Base-by-base conservation (phyloP, 78 protist species). In the Dictyostelium brefeldianum region DNA sequence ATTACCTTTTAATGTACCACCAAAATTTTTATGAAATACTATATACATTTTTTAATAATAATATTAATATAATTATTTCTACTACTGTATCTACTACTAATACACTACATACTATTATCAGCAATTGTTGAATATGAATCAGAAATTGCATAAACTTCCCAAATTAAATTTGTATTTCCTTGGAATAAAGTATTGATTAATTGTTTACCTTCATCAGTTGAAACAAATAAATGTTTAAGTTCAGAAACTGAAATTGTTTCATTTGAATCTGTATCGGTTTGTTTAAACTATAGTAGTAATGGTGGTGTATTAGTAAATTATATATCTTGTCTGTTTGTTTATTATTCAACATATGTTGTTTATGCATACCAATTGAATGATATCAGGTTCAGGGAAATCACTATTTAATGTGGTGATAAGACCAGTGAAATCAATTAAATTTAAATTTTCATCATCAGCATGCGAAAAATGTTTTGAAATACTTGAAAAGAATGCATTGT, bases 61-160 rank as follows among this genome's bases (percentile, higher is more conserved):
- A 75, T 18, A 15, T 18, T 31, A 75, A 51, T n/a, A n/a, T n/a
- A n/a, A n/a, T n/a, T 62, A 62, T 17, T 20, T 18, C 7, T 6
- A 62, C n/a, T n/a, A n/a, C n/a, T n/a, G n/a, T n/a, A n/a, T n/a
- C n/a, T n/a, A 36, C 7, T 31, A 29, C 4, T 31, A 29, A 29
- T n/a, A 29, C 31, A 29, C 0, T 31, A 31, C 50, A 17, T 71
- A 71, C 78, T 64, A 67, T 87, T 87, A 77, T 87, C 92, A 22
- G 92, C 92, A 62, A 87, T 87, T 5, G 92, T 87, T 0, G 84
- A 64, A n/a, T 77, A 87, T 1, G 79, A 48, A 77, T 74, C 92
- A 20, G 92, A 87, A 12, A 77, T 17, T 48, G 77, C 78, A 67
- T 77, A 87, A 4, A 69, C 89, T 43, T 91, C 89, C 84, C 84